These are phyloP conservation scores for Polyrhizophydium stewartii DNA, from an alignment of 371 early-diverging fungal genomes.

Conservation along the genomic window DNA sequence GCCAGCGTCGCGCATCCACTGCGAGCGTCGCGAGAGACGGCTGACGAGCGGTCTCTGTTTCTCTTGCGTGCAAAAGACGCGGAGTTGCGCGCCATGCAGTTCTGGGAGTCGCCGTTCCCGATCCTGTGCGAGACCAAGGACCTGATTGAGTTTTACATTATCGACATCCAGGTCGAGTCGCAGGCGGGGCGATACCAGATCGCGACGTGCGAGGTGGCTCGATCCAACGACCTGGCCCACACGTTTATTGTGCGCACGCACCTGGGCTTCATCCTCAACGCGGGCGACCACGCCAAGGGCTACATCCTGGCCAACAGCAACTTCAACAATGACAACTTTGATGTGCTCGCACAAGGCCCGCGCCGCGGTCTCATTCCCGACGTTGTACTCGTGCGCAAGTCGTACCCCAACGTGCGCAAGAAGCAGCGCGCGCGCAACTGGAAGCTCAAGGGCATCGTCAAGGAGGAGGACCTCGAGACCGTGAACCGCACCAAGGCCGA, in stretches of 20 bases:
- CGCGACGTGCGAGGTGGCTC: slow-evolving; percentile 40
- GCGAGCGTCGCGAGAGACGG: background rate
- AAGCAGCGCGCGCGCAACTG: slow-evolving; percentile 82
- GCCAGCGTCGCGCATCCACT: too few relatives aligned
- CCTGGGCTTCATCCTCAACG: slow-evolving; percentile 82
- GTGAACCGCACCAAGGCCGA: slow-evolving; percentile 49
- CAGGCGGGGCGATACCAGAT: slow-evolving; percentile 49
- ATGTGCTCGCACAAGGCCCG: slow-evolving; percentile 10
- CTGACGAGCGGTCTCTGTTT: too few relatives aligned
- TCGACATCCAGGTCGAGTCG: slow-evolving; percentile 85
- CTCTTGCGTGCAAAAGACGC: too few relatives aligned
- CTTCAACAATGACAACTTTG: slow-evolving; percentile 82
- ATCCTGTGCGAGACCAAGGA: slow-evolving; percentile 69
- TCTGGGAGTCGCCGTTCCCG: slow-evolving; percentile 80
- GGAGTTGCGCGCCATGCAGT: slow-evolving; percentile 71
- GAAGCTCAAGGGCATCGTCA: slow-evolving; percentile 83
- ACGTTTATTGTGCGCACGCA: slow-evolving; percentile 88
- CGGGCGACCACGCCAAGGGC: slow-evolving; percentile 90
- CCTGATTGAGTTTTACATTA: slow-evolving; percentile 86
- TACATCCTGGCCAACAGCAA: slow-evolving; percentile 86
- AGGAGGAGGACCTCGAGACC: slow-evolving; percentile 73
- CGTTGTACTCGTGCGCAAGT: slow-evolving; percentile 84
- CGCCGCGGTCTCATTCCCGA: slow-evolving; percentile 65
- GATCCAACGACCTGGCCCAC: slow-evolving; percentile 66
- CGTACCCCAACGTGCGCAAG: slow-evolving; percentile 83